These are phyloP conservation scores for Evernia prunastri DNA, from an alignment of 495 filamentous ascomycete species.

Conservation along the genomic window DNA sequence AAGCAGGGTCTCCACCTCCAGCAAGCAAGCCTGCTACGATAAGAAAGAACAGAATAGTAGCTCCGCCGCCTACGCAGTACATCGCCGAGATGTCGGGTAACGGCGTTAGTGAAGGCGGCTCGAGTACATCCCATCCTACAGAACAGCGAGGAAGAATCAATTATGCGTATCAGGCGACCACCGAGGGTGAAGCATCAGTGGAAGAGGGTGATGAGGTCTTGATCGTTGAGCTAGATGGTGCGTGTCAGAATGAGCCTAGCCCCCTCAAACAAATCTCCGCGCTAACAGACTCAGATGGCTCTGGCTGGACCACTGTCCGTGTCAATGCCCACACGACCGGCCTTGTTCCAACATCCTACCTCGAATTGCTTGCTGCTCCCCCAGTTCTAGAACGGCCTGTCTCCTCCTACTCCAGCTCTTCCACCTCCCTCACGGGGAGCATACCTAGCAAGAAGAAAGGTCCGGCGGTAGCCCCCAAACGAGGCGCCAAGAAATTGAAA, in stretches of 20 bases:
- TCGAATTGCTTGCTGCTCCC: conserved; percentile 47
- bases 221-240: conserved; percentile 84
- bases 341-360: conserved; percentile 79
- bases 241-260: background rate
- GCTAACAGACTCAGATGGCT: conserved; percentile 56
- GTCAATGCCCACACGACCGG: conserved; percentile 59
- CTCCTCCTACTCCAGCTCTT: conserved; percentile 76
- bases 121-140: conserved; percentile 31
- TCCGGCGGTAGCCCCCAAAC: conserved; percentile 82
- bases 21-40: conserved; percentile 38
- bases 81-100: conserved; percentile 52
- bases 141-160: conserved; percentile 81
- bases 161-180: conserved; percentile 73
- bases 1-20: conserved; percentile 27
- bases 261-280: background rate
- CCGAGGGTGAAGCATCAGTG: conserved; percentile 73
- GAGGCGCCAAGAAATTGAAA: conserved; percentile 90
- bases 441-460: conserved; percentile 70
- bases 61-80: conserved; percentile 80
- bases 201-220: conserved; percentile 67
- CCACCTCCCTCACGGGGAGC: conserved; percentile 59
- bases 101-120: conserved; percentile 31
- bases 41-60: conserved; percentile 66
- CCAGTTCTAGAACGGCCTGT: conserved; percentile 45
- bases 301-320: conserved; percentile 82